These are phyloP conservation scores for Cladosporium sp. DNA, from an alignment of 2,329 filamentous ascomycete species.

Conservation along the genomic window DNA sequence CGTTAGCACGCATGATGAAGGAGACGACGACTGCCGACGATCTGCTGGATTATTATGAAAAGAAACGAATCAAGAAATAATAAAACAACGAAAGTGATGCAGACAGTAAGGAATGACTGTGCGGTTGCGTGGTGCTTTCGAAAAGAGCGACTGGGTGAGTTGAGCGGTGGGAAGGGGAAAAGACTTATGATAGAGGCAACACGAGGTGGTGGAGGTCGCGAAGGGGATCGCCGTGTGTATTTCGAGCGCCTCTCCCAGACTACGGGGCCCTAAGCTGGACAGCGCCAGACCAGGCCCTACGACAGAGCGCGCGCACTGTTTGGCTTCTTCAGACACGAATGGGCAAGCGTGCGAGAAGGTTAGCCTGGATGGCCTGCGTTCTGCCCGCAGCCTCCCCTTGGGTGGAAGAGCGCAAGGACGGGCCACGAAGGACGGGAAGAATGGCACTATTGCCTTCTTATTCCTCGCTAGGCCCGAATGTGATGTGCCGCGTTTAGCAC, in stretches of 20 bases:
- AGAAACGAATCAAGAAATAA: slow-evolving; percentile 5
- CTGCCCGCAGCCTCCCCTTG: neutral
- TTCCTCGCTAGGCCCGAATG: neutral
- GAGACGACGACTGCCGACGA: neutral
- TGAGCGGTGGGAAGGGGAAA: neutral
- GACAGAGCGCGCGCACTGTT: neutral
- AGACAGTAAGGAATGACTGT: slow-evolving; percentile 11
- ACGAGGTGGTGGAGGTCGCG: neutral
- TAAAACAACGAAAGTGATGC: slow-evolving; percentile 12
- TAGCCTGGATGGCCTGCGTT: neutral
- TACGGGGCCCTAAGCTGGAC: neutral
- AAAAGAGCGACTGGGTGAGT: neutral
- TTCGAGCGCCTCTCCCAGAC: slow-evolving; percentile 7
- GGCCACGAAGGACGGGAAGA: neutral
- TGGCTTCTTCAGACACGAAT: slow-evolving; percentile 12
- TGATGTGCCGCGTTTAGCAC: neutral
- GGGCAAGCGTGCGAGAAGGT: neutral
- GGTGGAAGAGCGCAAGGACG: neutral
- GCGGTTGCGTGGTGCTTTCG: neutral
- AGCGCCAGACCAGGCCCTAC: slow-evolving; percentile 9
- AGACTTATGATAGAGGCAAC: slow-evolving; percentile 12
- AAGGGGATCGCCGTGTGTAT: slow-evolving; percentile 9
- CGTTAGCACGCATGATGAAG: slow-evolving; percentile 10
- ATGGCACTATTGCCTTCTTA: neutral
- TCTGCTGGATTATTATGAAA: slow-evolving; percentile 12